A percentile compares a stretch with the other conserved stretches of the same genome.
Evolutionary conservation across 2,329 filamentous ascomycete species (phyloP).

Genomic region (Fusarium sp.): DNA sequence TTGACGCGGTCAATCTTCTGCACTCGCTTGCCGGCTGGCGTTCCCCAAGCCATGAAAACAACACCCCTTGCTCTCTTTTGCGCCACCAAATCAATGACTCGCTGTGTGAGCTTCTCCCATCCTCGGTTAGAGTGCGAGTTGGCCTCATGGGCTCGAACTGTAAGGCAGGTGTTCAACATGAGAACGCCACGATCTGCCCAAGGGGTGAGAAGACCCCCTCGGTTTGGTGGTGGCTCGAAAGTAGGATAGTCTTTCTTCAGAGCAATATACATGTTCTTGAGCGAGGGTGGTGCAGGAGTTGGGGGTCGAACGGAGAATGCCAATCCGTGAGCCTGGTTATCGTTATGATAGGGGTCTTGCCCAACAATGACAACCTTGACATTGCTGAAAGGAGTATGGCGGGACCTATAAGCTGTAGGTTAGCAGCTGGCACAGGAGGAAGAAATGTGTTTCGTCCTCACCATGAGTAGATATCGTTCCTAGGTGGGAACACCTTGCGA

Average conservation of each 20-base stretch:
- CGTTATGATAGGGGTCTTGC: constrained; percentile 96
- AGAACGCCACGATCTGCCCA: constrained; percentile 96
- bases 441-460: constrained; percentile 52
- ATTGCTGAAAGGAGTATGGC: constrained; percentile 85
- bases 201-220: constrained; percentile 83
- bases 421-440: constrained; percentile 10
- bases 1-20: constrained; percentile 74
- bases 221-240: constrained; percentile 79
- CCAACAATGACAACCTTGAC: constrained; percentile 95
- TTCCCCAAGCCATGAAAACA: constrained; percentile 95
- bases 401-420: constrained; percentile 72
- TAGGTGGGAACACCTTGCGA: constrained; percentile 86
- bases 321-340: constrained; percentile 94
- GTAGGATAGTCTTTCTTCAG: constrained; percentile 88
- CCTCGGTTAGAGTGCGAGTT: constrained; percentile 87
- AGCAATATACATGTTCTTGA: constrained; percentile 92
- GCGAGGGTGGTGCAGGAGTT: constrained; percentile 85
- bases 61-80: constrained; percentile 81
- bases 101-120: constrained; percentile 94
- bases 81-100: constrained; percentile 86
- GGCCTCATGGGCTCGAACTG: constrained; percentile 87
- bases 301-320: constrained; percentile 95
- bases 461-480: constrained; percentile 94
- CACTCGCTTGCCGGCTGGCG: constrained; percentile 82
- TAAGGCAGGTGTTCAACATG: constrained; percentile 93